phyloP scores from a whole-genome alignment of 257 asterid species.

The Voacanga thouarsii region DNA sequence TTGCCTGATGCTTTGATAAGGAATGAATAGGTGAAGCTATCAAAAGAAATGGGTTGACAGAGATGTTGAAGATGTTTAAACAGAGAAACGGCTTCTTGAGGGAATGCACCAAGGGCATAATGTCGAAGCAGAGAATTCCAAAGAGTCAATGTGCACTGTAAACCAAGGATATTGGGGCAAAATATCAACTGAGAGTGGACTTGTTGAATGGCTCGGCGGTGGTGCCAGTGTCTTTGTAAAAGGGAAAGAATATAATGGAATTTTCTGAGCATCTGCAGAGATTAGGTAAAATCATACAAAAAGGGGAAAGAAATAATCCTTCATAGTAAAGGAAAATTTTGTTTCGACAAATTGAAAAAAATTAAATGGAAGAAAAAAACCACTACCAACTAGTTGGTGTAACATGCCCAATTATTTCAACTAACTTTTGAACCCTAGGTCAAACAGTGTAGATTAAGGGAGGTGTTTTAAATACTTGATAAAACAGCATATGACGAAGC shows the following conservation, averaged over 20 bases:
- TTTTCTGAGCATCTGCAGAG: conserved; percentile 11
- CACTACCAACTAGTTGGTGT: not conserved
- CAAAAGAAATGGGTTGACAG: conserved; percentile 19
- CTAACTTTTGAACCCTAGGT: not conserved
- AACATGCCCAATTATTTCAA: not conserved
- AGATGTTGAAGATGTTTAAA: conserved; percentile 41
- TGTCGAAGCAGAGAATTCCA: conserved; percentile 65
- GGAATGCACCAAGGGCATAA: conserved; percentile 48
- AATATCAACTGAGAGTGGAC: conserved; percentile 28
- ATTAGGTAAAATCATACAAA: not conserved
- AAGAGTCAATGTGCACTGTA: conserved; percentile 23
- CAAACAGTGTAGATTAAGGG: not conserved
- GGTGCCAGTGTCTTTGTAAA: conserved; percentile 14
- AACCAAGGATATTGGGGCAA: conserved; percentile 24
- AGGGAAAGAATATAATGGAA: conserved; percentile 13
- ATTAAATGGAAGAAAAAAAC: not conserved
- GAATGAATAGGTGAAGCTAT: conserved; percentile 66
- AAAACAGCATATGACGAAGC: not conserved
- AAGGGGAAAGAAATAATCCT: not conserved
- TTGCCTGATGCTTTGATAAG: conserved; percentile 56
- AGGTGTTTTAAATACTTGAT: not conserved
- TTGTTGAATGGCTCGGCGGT: conserved; percentile 22
- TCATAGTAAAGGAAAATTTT: not conserved
- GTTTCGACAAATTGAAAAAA: not conserved
- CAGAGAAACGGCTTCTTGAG: conserved; percentile 47